Base-by-base conservation (phyloP, 2,329 filamentous ascomycete genomes). In the Ophiostoma ips region DNA sequence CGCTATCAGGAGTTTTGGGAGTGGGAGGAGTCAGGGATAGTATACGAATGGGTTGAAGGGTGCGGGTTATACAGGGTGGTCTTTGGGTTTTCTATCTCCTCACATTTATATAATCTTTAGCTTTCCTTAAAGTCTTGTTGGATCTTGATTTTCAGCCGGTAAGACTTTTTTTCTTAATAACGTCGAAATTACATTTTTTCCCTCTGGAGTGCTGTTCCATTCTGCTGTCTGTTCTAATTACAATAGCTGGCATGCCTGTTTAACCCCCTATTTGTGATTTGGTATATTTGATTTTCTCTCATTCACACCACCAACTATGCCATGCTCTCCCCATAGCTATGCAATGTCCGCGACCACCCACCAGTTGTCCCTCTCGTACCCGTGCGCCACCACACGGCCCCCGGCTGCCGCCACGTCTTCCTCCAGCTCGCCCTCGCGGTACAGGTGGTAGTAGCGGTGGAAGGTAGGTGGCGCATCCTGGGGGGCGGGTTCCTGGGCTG, bases 281-380 rank as follows among this genome's bases (percentile, higher is more conserved):
- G n/a, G n/a, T n/a, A n/a, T n/a, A n/a, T n/a, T n/a, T n/a, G n/a
- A n/a, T n/a, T n/a, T n/a, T n/a, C n/a, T n/a, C n/a, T n/a, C n/a
- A n/a, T n/a, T n/a, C n/a, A n/a, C n/a, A n/a, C n/a, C n/a, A n/a
- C n/a, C 6, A 28, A 45, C 12, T 15, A 10, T 6, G 12, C 12
- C 18, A 38, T 38, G 3, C 7, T 19, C 18, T 5, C 2, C 13
- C 1, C 11, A 10, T 2, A 18, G 13, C 31, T 35, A 47, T 19
- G 34, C 19, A 4, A 19, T 37, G 58, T 66, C 61, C 54, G 65
- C 63, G 51, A 95, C 81, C 49, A 81, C 87, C 90, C 90, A 98
- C 92, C 92, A 96, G 68, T 98, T 98, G 63, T 96, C 92, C 69
- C 82, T 89, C 63, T 98, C 92, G 66, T 96, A 98, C 33, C 92